These are phyloP conservation scores for Metarhizium rileyi DNA, from an alignment of 2,329 filamentous ascomycete species.

Conservation along the genomic window DNA sequence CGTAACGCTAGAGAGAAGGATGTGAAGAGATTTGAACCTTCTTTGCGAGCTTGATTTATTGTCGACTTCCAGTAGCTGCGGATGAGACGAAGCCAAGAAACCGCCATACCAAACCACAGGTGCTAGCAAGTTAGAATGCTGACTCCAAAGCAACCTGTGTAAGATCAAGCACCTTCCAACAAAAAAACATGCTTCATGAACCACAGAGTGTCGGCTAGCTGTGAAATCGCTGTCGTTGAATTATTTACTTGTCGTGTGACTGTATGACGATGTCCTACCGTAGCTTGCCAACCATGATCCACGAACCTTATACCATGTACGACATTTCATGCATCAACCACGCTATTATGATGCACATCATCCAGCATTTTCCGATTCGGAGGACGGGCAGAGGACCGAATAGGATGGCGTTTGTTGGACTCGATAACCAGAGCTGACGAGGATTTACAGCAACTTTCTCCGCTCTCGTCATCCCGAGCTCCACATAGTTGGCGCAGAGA, in stretches of 20 bases:
- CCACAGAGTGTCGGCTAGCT: background rate
- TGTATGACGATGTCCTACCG: background rate
- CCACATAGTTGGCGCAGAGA: background rate
- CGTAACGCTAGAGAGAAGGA: no score
- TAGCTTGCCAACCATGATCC: background rate
- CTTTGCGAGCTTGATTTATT: background rate
- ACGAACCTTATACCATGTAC: conserved; percentile 1
- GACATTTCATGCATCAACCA: conserved; percentile 1
- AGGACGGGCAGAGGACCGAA: background rate
- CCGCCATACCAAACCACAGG: background rate
- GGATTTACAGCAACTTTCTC: background rate
- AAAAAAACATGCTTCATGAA: background rate
- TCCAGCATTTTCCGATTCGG: background rate
- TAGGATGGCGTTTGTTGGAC: background rate
- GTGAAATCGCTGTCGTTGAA: background rate
- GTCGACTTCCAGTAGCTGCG: background rate
- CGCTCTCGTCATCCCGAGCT: background rate
- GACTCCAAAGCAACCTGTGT: background rate
- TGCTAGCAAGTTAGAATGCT: background rate
- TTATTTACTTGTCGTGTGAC: background rate
- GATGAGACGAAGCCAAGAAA: background rate
- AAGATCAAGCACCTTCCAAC: background rate
- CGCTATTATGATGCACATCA: conserved; percentile 1
- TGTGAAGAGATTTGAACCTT: no score
- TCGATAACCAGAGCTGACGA: background rate